Evolutionary conservation across 108 stramenopile genomes (phyloP).

Genomic region (Nitzschia palea): DNA sequence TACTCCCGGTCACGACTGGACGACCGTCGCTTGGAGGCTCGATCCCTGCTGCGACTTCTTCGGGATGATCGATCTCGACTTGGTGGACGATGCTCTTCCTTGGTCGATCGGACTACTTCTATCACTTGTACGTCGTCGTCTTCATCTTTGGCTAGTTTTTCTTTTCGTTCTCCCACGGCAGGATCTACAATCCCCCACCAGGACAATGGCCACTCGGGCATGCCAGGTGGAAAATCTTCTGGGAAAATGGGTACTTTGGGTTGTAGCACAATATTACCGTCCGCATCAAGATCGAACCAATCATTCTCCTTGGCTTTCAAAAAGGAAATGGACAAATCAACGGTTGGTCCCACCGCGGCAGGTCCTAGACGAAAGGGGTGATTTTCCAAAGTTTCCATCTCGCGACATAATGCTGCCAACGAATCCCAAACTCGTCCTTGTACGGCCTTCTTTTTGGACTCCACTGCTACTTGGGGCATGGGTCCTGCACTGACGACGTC

Average conservation of each 20-base stretch:
- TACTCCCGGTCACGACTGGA: background rate
- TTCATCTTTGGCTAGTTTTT: background rate
- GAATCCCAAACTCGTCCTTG: slow-evolving; percentile 21
- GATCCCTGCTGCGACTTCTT: no score
- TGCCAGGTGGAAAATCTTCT: slow-evolving; percentile 53
- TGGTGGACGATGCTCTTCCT: background rate
- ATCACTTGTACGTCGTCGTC: background rate
- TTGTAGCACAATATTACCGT: slow-evolving; percentile 47
- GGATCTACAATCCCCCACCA: slow-evolving; percentile 77
- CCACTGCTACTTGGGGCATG: background rate
- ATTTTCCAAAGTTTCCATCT: background rate
- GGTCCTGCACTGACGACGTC: background rate
- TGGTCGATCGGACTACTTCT: background rate
- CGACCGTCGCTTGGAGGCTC: no score
- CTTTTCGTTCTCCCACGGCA: slow-evolving; percentile 10
- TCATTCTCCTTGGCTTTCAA: slow-evolving; percentile 19
- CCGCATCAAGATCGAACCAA: slow-evolving; percentile 51
- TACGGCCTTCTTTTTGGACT: background rate
- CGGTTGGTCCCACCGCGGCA: background rate
- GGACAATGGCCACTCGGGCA: slow-evolving; percentile 44
- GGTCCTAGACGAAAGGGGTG: background rate
- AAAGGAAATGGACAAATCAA: slow-evolving; percentile 15
- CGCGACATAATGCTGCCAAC: slow-evolving; percentile 9
- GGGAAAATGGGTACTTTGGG: slow-evolving; percentile 60
- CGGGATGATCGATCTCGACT: background rate